phyloP scores from a whole-genome alignment of 768 basidiomycete genomes.

The Russula vinacea region DNA sequence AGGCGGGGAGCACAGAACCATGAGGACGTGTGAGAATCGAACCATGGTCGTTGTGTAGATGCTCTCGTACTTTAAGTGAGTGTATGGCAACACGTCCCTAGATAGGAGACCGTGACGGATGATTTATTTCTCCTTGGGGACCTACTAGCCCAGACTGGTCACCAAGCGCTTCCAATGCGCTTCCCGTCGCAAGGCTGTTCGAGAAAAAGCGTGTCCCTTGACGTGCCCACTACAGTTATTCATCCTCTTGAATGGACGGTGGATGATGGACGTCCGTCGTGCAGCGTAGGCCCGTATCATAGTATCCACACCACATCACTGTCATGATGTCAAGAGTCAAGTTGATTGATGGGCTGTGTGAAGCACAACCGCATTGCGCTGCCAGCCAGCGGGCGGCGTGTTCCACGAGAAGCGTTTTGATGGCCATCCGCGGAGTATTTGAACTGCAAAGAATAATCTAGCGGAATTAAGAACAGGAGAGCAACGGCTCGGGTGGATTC shows the following conservation, averaged over 20 bases:
- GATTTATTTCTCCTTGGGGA: slow-evolving; percentile 6
- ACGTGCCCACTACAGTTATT: not conserved
- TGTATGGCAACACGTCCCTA: not conserved
- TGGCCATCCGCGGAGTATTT: not conserved
- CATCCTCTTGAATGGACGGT: not conserved
- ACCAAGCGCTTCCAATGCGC: too few relatives aligned
- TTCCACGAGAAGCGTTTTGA: not conserved
- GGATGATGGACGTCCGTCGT: not conserved
- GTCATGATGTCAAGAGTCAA: not conserved
- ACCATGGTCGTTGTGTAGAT: not conserved
- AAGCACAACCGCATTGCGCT: not conserved
- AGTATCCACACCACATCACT: not conserved
- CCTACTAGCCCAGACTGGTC: not conserved
- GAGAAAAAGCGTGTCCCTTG: too few relatives aligned
- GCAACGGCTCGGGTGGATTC: too few relatives aligned
- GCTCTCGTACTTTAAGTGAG: not conserved
- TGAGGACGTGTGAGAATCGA: not conserved
- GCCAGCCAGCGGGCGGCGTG: too few relatives aligned
- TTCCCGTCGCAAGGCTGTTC: not conserved
- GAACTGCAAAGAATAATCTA: too few relatives aligned
- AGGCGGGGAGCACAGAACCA: not conserved
- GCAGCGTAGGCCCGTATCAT: not conserved
- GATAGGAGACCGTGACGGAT: not conserved
- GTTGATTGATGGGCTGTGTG: slow-evolving; percentile 20
- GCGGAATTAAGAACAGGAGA: not conserved